Conservation (phyloP, 768 basidiomycete genomes). For the Myochromella boudieri region DNA sequence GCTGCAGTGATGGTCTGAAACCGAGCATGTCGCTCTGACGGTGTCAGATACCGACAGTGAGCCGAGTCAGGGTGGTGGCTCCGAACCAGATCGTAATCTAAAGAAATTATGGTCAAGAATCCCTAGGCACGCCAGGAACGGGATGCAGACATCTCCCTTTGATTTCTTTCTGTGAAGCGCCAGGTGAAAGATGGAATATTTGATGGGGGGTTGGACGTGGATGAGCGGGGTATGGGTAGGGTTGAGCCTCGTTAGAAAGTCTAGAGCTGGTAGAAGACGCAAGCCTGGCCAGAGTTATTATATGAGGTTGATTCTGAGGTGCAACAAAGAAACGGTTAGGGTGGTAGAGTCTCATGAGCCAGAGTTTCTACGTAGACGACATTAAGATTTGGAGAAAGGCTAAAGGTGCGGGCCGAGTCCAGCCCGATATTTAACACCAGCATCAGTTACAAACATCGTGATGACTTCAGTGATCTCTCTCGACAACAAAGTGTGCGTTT, state of each 20-base stretch:
- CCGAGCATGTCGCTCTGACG: slow-evolving; percentile 50
- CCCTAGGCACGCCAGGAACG: neutral
- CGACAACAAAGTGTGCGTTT: too few relatives aligned
- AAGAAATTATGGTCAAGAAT: slow-evolving; percentile 1
- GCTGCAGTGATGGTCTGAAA: slow-evolving; percentile 68
- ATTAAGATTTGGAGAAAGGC: neutral
- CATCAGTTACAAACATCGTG: neutral
- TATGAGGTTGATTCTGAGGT: slow-evolving; percentile 11
- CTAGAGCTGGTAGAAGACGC: slow-evolving; percentile 7
- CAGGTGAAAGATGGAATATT: slow-evolving; percentile 64
- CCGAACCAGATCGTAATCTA: slow-evolving; percentile 76
- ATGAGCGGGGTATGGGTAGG: slow-evolving; percentile 52
- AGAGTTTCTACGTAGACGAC: too few relatives aligned
- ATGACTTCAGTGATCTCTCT: neutral
- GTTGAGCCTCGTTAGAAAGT: slow-evolving; percentile 3
- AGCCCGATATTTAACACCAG: neutral
- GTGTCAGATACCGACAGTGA: slow-evolving; percentile 36
- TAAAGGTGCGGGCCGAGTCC: neutral
- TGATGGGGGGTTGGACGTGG: slow-evolving; percentile 63
- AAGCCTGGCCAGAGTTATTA: slow-evolving; percentile 9
- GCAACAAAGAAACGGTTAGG: slow-evolving; percentile 9
- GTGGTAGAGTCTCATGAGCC: too few relatives aligned
- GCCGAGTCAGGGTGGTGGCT: slow-evolving; percentile 71
- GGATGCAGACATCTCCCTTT: slow-evolving; percentile 62
- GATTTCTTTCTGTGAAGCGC: slow-evolving; percentile 59